Evolutionary conservation across 2,329 filamentous ascomycete species (phyloP).

Genomic region (Aureobasidium subglaciale): DNA sequence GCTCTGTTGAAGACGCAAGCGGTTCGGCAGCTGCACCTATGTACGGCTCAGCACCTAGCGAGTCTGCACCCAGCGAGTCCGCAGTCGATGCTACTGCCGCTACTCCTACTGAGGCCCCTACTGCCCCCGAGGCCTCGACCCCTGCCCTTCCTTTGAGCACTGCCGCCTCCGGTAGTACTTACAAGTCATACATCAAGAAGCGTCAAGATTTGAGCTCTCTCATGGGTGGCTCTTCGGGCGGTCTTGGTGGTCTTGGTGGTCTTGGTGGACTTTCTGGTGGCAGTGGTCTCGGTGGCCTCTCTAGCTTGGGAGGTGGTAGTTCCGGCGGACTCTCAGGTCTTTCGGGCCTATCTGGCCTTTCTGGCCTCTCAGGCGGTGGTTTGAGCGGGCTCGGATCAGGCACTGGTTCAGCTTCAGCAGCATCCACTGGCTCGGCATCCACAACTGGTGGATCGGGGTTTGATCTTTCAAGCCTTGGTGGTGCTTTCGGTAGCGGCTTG

Average conservation of each 20-base stretch:
- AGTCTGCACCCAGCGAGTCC: background rate
- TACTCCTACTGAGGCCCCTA: slow-evolving; percentile 3
- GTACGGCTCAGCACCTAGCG: background rate
- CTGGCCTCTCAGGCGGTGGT: background rate
- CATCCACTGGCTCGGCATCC: background rate
- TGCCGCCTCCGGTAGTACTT: slow-evolving; percentile 1
- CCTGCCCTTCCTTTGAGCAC: slow-evolving; percentile 5
- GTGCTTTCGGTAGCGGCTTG: background rate
- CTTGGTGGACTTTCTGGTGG: background rate
- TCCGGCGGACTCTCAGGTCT: background rate
- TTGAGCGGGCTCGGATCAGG: background rate
- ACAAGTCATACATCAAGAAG: slow-evolving; percentile 10
- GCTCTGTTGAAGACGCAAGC: background rate
- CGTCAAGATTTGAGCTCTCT: background rate
- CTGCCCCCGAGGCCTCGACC: background rate
- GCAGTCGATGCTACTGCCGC: background rate
- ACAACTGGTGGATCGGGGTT: background rate
- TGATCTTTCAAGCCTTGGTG: background rate
- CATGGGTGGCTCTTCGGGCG: background rate
- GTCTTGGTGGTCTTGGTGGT: background rate
- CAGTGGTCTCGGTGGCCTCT: background rate
- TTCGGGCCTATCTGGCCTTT: background rate
- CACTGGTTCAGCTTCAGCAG: background rate
- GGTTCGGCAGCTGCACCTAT: background rate
- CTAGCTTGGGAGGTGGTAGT: background rate